Evolutionary conservation across 371 early-diverging fungal species (phyloP), one percentile per base, ranked within the genome.

Genomic region (Mucor lusitanicus): DNA sequence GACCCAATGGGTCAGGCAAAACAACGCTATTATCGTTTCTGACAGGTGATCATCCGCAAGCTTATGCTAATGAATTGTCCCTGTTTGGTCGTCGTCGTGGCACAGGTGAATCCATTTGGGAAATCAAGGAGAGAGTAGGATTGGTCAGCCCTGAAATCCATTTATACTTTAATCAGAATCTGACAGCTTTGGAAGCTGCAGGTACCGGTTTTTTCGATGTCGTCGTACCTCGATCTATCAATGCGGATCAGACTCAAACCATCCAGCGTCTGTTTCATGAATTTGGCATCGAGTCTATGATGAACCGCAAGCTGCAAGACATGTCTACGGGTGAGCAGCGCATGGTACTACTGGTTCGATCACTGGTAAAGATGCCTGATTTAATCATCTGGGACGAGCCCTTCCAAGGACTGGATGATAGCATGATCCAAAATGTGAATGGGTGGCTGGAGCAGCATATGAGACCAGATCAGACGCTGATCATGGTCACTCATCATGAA

Each of bases 41-140:
- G 33, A 77, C 83, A 1, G 89, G 86, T 37, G 89, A 89, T 68
- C 85, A 89, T 77, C 89, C 86, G 7, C 89, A 88, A 64, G 85
- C 89, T 0, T 88, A 86, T 69, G 80, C 86, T 9, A 88, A 88
- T 69, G 79, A 80, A 28, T 67, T 88, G 13, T 70, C 64, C 11
- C 64, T 88, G 59, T 88, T 88, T 78, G 86, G 86, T 17, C 81
- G 82, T 25, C 81, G 73, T 9, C 79, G 89, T 50, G 87, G 87
- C 12, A 79, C 80, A 0, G 87, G 85, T 3, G 85, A 81, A 66
- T 79, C 86, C 15, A 84, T 88, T 37, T 87, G 86, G 87, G 85
- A 86, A 60, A 85, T 88, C 63, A 86, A 86, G 56, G 50, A 70
- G 42, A 68, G 71, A 6, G 76, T 86, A 4, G 85, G 86, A 17